Percentiles rank a stretch among this genome's conserved stretches.
Evolutionary conservation across 257 asterid genomes (phyloP).

Genomic region (Cinchona pubescens): DNA sequence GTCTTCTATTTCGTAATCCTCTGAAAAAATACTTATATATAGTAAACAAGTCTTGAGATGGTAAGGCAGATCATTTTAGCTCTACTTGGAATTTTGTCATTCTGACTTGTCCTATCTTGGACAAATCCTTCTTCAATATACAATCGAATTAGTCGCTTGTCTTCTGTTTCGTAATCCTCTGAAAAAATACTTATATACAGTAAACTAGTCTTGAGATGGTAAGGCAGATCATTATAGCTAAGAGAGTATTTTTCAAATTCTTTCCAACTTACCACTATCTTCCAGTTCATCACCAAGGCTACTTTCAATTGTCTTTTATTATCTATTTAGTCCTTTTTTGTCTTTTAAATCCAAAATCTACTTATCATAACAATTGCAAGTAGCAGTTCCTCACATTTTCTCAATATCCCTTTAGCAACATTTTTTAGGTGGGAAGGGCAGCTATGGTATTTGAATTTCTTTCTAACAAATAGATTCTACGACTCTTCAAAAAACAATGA

Average conservation of each 20-base stretch:
- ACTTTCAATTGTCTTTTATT: conserved; percentile 1
- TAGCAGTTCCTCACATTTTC: not conserved
- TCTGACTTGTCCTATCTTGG: conserved; percentile 1
- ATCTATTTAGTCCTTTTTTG: not conserved
- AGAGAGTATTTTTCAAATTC: conserved; percentile 1
- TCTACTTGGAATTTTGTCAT: conserved; percentile 20
- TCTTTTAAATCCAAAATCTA: conserved; percentile 9
- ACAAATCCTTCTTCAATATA: conserved; percentile 41
- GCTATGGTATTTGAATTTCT: not conserved
- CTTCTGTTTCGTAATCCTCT: conserved; percentile 13
- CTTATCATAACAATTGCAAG: not conserved
- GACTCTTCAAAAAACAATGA: conserved; percentile 2
- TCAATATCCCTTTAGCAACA: not conserved
- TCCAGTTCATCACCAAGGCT: conserved; percentile 11
- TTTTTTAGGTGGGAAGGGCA: not conserved
- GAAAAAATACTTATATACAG: conserved; percentile 13
- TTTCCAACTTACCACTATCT: not conserved
- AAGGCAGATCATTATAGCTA: conserved; percentile 14
- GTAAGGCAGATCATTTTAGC: conserved; percentile 12
- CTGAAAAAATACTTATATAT: conserved; percentile 16
- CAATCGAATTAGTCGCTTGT: conserved; percentile 12
- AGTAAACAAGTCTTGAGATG: conserved; percentile 7
- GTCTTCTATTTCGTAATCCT: conserved; percentile 11
- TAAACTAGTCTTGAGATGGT: conserved; percentile 6
- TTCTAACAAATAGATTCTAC: not conserved